Evolutionary conservation across 306 rosid species (phyloP).

Genomic region (Trifolium repens): DNA sequence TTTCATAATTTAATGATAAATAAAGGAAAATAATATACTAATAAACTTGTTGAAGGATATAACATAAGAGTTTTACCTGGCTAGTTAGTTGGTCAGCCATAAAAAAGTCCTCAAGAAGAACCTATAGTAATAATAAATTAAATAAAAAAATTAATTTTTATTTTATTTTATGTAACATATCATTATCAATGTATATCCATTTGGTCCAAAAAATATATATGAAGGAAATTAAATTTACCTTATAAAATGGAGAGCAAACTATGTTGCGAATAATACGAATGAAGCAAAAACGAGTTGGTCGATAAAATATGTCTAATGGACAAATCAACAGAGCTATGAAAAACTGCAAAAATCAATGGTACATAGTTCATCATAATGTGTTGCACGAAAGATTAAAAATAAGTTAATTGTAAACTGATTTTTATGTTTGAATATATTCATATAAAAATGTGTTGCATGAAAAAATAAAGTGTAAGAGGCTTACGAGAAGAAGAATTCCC

Average conservation of each 20-base stretch:
- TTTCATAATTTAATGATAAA: neutral
- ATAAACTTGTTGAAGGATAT: slow-evolving; percentile 12
- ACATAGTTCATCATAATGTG: neutral
- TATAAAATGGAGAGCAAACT: slow-evolving; percentile 77
- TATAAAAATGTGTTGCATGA: too few species aligned
- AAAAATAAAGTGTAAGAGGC: too few species aligned
- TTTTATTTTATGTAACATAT: neutral
- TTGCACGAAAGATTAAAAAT: too few species aligned
- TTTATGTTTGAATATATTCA: too few species aligned
- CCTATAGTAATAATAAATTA: slow-evolving; percentile 36
- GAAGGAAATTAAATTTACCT: slow-evolving; percentile 50
- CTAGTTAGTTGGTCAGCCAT: slow-evolving; percentile 99
- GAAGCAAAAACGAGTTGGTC: slow-evolving; percentile 84
- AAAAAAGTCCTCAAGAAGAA: slow-evolving; percentile 70
- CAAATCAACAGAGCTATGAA: slow-evolving; percentile 61
- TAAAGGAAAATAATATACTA: neutral
- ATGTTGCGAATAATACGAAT: slow-evolving; percentile 79
- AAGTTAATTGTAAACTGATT: too few species aligned
- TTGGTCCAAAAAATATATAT: neutral
- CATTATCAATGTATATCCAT: too few species aligned
- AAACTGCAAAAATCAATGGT: slow-evolving; percentile 50
- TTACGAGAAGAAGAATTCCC: slow-evolving; percentile 58
- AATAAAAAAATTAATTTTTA: neutral
- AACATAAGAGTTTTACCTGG: slow-evolving; percentile 62
- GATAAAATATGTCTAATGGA: slow-evolving; percentile 81